phyloP scores from a whole-genome alignment of 2,329 filamentous ascomycete genomes.

The Anisogramma anomala region DNA sequence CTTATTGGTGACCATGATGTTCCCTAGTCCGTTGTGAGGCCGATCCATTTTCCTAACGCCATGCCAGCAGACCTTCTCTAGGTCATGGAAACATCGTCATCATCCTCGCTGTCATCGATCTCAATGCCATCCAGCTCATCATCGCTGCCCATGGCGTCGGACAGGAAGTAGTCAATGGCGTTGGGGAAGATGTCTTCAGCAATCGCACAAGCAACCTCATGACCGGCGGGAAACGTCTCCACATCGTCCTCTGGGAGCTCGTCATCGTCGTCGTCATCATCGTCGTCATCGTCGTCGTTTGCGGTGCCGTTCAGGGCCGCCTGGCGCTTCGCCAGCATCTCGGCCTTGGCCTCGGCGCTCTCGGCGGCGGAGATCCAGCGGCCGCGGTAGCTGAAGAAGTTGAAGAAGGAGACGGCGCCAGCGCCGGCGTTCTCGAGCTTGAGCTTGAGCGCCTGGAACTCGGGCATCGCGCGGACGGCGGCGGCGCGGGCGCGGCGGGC shows the following conservation, averaged over 20 bases:
- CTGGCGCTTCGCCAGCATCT: conserved; percentile 21
- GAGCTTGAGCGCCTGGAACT: conserved; percentile 41
- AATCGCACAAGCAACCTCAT: conserved; percentile 14
- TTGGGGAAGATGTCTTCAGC: conserved; percentile 15
- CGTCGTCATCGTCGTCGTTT: conserved; percentile 22
- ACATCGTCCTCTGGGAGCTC: conserved; percentile 23
- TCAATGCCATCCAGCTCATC: conserved; percentile 14
- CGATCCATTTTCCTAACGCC: background rate
- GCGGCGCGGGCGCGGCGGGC: conserved; percentile 14
- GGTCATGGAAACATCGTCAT: conserved; percentile 15
- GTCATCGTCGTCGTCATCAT: conserved; percentile 26
- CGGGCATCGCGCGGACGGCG: conserved; percentile 27
- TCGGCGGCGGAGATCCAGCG: conserved; percentile 50
- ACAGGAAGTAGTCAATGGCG: conserved; percentile 15
- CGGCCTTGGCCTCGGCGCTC: conserved; percentile 38
- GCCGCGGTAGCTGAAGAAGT: conserved; percentile 56
- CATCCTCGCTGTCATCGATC: conserved; percentile 12
- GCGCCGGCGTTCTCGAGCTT: conserved; percentile 31
- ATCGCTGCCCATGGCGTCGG: conserved; percentile 14
- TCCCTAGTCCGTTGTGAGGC: background rate
- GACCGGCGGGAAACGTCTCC: conserved; percentile 15
- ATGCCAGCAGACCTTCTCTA: background rate
- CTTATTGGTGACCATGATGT: conserved; percentile 5
- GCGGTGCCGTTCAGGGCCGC: conserved; percentile 19
- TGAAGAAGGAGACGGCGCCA: conserved; percentile 50